Conservation (phyloP, 2,329 filamentous ascomycete species). For the Xylogone sp. region DNA sequence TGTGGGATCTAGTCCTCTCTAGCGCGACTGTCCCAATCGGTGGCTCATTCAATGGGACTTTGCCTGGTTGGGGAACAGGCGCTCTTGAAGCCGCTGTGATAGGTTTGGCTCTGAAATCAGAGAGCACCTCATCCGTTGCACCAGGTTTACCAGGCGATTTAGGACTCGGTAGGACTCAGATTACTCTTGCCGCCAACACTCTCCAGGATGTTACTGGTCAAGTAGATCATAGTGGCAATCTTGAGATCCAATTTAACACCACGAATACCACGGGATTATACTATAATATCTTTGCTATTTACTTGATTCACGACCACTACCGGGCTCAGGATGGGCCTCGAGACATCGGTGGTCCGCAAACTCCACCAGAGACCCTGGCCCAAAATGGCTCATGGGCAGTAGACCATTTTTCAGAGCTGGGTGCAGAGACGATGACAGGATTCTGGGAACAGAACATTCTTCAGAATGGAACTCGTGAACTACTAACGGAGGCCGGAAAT, state of each 20-base stretch:
- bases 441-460: constrained; percentile 38
- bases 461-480: constrained; percentile 19
- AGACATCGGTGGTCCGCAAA: background rate
- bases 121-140: background rate
- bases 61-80: constrained; percentile 36
- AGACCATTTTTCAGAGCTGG: constrained; percentile 33
- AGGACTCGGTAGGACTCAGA: background rate
- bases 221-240: background rate
- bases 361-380: constrained; percentile 19
- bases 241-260: background rate
- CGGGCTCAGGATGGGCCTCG: constrained; percentile 24
- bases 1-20: constrained; percentile 29
- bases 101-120: background rate
- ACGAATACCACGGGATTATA: background rate
- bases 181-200: background rate
- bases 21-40: constrained; percentile 26
- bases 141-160: background rate
- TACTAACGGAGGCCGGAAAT: constrained; percentile 30
- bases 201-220: background rate
- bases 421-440: constrained; percentile 30
- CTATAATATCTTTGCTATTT: constrained; percentile 5
- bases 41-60: constrained; percentile 22
- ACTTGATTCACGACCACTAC: constrained; percentile 18
- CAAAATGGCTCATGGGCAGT: constrained; percentile 34
- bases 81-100: background rate